These are phyloP conservation scores for Cajanus cajan DNA, from an alignment of 306 rosid genomes.

Conservation along the genomic window DNA sequence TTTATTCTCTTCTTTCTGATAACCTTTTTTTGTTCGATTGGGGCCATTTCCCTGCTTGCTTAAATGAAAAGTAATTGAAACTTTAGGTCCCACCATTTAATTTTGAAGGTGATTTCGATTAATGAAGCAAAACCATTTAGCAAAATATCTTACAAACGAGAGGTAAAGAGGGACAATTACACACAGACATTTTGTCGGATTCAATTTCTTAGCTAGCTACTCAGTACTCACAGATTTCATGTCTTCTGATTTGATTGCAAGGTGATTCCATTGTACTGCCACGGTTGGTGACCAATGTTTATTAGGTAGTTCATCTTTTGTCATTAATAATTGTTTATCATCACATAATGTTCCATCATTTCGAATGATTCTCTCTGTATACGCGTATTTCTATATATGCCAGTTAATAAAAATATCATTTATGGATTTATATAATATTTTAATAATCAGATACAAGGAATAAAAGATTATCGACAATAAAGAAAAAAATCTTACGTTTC, in stretches of 20 bases:
- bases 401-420: neutral
- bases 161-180: neutral
- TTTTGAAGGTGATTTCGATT: neutral
- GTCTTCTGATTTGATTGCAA: conserved; percentile 7
- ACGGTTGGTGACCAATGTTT: neutral
- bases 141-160: conserved; percentile 10
- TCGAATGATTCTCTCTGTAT: neutral
- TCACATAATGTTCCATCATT: neutral
- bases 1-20: neutral
- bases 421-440: neutral
- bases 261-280: neutral
- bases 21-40: neutral
- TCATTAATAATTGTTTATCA: neutral
- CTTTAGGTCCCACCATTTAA: conserved; percentile 14
- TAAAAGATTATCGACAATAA: too few relatives aligned
- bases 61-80: conserved; percentile 11
- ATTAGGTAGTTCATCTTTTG: neutral
- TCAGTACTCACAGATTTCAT: neutral
- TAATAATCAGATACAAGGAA: neutral
- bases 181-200: neutral
- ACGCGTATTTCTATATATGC: neutral
- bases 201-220: conserved; percentile 5
- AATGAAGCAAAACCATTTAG: neutral
- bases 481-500: too few relatives aligned
- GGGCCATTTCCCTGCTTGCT: conserved; percentile 25